These are phyloP conservation scores for Trifolium repens DNA, from an alignment of 306 rosid genomes.

Conservation along the genomic window DNA sequence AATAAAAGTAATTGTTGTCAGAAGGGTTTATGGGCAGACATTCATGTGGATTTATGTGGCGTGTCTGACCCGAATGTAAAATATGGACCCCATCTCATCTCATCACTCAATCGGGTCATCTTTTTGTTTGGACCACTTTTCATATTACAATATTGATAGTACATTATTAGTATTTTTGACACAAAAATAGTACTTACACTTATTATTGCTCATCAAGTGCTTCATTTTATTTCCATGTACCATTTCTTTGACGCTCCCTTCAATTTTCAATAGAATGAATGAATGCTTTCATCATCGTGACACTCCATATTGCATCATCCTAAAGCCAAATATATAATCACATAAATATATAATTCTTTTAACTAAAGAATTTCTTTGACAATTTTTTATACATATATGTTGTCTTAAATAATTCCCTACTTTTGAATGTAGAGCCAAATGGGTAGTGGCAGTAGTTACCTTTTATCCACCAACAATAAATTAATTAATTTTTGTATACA, in stretches of 20 bases:
- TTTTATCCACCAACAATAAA: constrained; percentile 39
- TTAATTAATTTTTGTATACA: not conserved
- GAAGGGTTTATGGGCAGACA: constrained; percentile 27
- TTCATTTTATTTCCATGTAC: not conserved
- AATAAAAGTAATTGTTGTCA: constrained; percentile 6
- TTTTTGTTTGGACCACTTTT: constrained; percentile 46
- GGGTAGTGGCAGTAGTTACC: constrained; percentile 38
- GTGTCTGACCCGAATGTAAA: constrained; percentile 42
- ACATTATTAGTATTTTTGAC: not conserved
- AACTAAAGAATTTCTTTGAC: not conserved
- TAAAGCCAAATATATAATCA: not conserved
- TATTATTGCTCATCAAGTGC: constrained; percentile 23
- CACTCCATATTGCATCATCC: constrained; percentile 48
- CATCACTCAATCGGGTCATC: constrained; percentile 6
- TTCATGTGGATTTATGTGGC: constrained; percentile 47
- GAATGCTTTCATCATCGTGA: constrained; percentile 41
- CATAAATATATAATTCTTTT: not conserved
- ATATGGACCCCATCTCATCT: constrained; percentile 39
- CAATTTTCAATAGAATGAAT: not conserved
- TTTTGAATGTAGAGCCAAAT: constrained; percentile 44
- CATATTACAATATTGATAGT: not conserved
- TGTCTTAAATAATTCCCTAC: constrained; percentile 31
- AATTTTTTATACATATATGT: not conserved
- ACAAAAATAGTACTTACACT: not conserved
- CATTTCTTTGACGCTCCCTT: constrained; percentile 37